Conservation (phyloP, 768 basidiomycete species). For the Trametes maxima region DNA sequence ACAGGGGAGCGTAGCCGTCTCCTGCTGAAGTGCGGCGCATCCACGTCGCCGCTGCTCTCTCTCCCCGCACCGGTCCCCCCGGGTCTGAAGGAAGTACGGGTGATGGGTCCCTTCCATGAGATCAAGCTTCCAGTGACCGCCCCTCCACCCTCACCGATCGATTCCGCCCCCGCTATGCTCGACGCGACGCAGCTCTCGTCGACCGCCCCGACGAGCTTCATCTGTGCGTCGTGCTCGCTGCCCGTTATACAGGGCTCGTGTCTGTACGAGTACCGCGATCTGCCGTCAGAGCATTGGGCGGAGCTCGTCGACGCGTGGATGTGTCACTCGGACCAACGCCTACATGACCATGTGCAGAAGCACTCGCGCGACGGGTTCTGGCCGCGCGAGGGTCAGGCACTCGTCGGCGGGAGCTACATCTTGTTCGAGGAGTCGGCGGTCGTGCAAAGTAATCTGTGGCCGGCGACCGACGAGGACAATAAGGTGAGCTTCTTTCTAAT, state of each 20-base stretch:
- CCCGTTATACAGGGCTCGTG: conserved; percentile 59
- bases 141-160: conserved; percentile 26
- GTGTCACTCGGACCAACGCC: conserved; percentile 89
- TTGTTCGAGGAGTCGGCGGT: conserved; percentile 69
- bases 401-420: conserved; percentile 91
- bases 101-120: conserved; percentile 64
- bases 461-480: conserved; percentile 37
- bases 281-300: conserved; percentile 97
- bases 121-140: conserved; percentile 57
- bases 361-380: conserved; percentile 71
- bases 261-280: conserved; percentile 66
- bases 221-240: conserved; percentile 79
- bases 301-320: conserved; percentile 98
- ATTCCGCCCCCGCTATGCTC: conserved; percentile 53
- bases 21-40: conserved; percentile 60
- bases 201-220: conserved; percentile 63
- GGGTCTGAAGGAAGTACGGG: conserved; percentile 62
- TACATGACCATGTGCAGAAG: conserved; percentile 68
- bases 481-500: conserved; percentile 55
- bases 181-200: conserved; percentile 67
- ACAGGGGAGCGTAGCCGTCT: conserved; percentile 52
- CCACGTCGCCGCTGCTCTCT: conserved; percentile 47
- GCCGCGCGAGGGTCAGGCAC: conserved; percentile 69
- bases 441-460: conserved; percentile 52
- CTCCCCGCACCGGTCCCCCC: conserved; percentile 57